Base-by-base conservation (phyloP, 306 rosid genomes). In the Vigna angularis region DNA sequence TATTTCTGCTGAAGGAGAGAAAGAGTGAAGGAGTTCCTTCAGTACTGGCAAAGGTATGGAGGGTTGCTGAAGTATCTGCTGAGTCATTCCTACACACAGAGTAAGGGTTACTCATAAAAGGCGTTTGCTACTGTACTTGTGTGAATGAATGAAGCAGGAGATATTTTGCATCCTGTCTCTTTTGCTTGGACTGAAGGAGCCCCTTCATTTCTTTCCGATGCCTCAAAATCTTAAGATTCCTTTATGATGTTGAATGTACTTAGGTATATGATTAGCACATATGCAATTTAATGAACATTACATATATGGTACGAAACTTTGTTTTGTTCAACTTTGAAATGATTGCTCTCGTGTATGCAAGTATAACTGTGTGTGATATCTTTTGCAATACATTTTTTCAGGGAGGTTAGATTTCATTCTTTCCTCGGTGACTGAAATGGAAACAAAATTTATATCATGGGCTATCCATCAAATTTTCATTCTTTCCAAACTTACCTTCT, bases 121-220 rank as follows among this genome's bases (percentile, higher is more conserved):
- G 18, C 11, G n/a, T 26, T 73, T 12, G 38, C 72, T 81, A 49
- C 49, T 51, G 81, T 61, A 56, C 14, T 63, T 73, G 72, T 67
- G 83, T 79, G 79, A 76, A 76, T 80, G 85, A 76, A 57, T 80
- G 85, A 76, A 65, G 76, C 20, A 1, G 72, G 49, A 76, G 82
- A 76, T 80, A 79, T 79, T 83, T 83, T 75, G 78, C 78, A 76
- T 44, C 51, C 70, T 62, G 62, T 66, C 61, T 49, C 74, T 59
- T 68, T 48, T 85, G 88, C 85, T 78, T 85, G 88, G 88, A 85
- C 88, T 82, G 82, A 66, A 82, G 76, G 72, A 81, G 88, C 88
- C 81, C 88, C 85, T 81, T 77, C 13, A 9, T 2, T 44, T 44
- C 77, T 81, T 61, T 77, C 80, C 13, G 20, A 20, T 20, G 20